These are phyloP conservation scores for Thielaviopsis euricoi DNA, from an alignment of 2,329 filamentous ascomycete species.

Conservation along the genomic window DNA sequence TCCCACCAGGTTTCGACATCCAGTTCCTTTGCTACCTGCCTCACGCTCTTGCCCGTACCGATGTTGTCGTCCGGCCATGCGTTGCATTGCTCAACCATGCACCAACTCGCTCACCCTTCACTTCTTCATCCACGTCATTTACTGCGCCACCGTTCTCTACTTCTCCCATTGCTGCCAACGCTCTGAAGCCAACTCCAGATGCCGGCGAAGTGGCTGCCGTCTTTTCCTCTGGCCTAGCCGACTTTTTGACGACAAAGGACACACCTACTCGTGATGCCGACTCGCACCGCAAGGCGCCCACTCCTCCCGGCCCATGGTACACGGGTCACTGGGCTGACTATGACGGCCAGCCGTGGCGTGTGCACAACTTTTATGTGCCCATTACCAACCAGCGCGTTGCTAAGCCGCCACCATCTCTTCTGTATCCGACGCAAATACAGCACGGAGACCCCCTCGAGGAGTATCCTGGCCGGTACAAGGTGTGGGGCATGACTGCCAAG, in stretches of 20 bases:
- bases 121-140: slow-evolving; percentile 7
- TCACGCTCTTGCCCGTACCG: slow-evolving; percentile 54
- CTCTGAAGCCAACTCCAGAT: slow-evolving; percentile 65
- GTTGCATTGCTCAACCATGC: slow-evolving; percentile 61
- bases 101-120: slow-evolving; percentile 19
- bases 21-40: slow-evolving; percentile 81
- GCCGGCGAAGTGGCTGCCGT: slow-evolving; percentile 86
- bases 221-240: slow-evolving; percentile 76
- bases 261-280: slow-evolving; percentile 18
- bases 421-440: slow-evolving; percentile 17
- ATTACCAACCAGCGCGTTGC: slow-evolving; percentile 53
- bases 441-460: slow-evolving; percentile 26
- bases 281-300: slow-evolving; percentile 13
- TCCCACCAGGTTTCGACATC: slow-evolving; percentile 64
- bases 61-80: slow-evolving; percentile 58
- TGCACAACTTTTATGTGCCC: slow-evolving; percentile 89
- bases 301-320: slow-evolving; percentile 58
- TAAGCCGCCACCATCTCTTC: slow-evolving; percentile 28
- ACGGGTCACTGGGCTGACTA: slow-evolving; percentile 66
- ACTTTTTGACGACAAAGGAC: slow-evolving; percentile 47
- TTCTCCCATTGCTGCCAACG: slow-evolving; percentile 24
- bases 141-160: slow-evolving; percentile 1
- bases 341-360: slow-evolving; percentile 61
- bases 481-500: slow-evolving; percentile 89
- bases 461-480: slow-evolving; percentile 48